Conservation (phyloP, 2,329 filamentous ascomycete genomes). For the Sporothrix brunneoviolacea region DNA sequence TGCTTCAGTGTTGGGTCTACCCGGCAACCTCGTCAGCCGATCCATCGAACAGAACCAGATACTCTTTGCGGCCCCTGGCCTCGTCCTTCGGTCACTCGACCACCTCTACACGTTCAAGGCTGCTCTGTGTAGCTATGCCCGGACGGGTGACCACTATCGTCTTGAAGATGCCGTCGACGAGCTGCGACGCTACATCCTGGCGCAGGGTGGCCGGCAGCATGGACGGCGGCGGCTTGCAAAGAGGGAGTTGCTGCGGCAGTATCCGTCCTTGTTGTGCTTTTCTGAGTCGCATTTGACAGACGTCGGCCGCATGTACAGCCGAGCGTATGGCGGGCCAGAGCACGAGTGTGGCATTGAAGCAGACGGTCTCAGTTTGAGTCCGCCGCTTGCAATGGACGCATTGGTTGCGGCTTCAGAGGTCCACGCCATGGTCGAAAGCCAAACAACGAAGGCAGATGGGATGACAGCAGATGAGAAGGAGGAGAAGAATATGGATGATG, state of each 20-base stretch:
- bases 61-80: slow-evolving; percentile 52
- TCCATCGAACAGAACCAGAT: slow-evolving; percentile 55
- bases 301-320: slow-evolving; percentile 50
- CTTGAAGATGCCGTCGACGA: slow-evolving; percentile 59
- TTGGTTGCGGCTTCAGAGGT: too few species aligned
- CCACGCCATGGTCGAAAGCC: too few species aligned
- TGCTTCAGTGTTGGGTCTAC: slow-evolving; percentile 38
- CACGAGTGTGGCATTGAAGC: slow-evolving; percentile 40
- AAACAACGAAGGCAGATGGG: too few species aligned
- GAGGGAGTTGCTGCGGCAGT: slow-evolving; percentile 46
- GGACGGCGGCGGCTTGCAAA: slow-evolving; percentile 47
- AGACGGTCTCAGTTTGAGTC: slow-evolving; percentile 26
- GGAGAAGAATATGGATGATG: background rate
- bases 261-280: slow-evolving; percentile 47
- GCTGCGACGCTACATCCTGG: slow-evolving; percentile 52
- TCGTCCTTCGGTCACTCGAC: slow-evolving; percentile 55
- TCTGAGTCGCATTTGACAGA: slow-evolving; percentile 44
- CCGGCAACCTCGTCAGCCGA: slow-evolving; percentile 45
- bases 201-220: slow-evolving; percentile 42
- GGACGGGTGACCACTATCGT: slow-evolving; percentile 35
- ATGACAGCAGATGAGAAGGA: slow-evolving; percentile 12
- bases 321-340: slow-evolving; percentile 47
- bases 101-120: slow-evolving; percentile 59
- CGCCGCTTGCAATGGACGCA: background rate
- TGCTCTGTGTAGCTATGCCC: slow-evolving; percentile 51